Percentiles rank a stretch among this genome's conserved stretches.
Evolutionary conservation across 192 early-diverging fungal species (phyloP).

Genomic region (Coemansia sp.): DNA sequence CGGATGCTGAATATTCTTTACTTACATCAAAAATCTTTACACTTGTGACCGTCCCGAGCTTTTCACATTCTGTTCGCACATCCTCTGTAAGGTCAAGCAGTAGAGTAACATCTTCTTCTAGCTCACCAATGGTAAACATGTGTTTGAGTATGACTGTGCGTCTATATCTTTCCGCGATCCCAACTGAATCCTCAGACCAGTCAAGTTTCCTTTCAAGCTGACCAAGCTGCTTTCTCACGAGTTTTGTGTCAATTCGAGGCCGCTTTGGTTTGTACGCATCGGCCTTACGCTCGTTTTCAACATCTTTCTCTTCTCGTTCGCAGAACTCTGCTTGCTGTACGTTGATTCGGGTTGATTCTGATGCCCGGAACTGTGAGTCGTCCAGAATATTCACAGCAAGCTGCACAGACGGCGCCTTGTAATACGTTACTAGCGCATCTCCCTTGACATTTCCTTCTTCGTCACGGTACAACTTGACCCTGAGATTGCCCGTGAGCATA

Average conservation of each 20-base stretch:
- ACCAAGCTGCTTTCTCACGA: slow-evolving; percentile 65
- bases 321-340: slow-evolving; percentile 85
- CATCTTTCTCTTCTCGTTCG: slow-evolving; percentile 62
- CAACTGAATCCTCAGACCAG: slow-evolving; percentile 81
- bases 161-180: slow-evolving; percentile 71
- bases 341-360: slow-evolving; percentile 62
- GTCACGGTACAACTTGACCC: slow-evolving; percentile 88
- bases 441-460: slow-evolving; percentile 74
- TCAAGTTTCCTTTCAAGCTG: slow-evolving; percentile 87
- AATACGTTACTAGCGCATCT: slow-evolving; percentile 89
- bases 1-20: background rate
- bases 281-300: slow-evolving; percentile 57
- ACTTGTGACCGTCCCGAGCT: slow-evolving; percentile 90
- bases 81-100: slow-evolving; percentile 93
- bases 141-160: slow-evolving; percentile 91
- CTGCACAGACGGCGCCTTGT: slow-evolving; percentile 86
- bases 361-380: slow-evolving; percentile 77
- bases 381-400: slow-evolving; percentile 85
- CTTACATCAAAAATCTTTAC: slow-evolving; percentile 93
- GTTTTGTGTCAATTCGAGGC: slow-evolving; percentile 59
- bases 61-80: slow-evolving; percentile 90
- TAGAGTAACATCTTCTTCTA: slow-evolving; percentile 85
- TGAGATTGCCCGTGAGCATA: slow-evolving; percentile 61
- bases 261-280: slow-evolving; percentile 26
- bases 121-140: slow-evolving; percentile 89